Evolutionary conservation across 495 filamentous ascomycete species (phyloP), one percentile per base, ranked within the genome.

Genomic region (Trypethelium eluteriae): DNA sequence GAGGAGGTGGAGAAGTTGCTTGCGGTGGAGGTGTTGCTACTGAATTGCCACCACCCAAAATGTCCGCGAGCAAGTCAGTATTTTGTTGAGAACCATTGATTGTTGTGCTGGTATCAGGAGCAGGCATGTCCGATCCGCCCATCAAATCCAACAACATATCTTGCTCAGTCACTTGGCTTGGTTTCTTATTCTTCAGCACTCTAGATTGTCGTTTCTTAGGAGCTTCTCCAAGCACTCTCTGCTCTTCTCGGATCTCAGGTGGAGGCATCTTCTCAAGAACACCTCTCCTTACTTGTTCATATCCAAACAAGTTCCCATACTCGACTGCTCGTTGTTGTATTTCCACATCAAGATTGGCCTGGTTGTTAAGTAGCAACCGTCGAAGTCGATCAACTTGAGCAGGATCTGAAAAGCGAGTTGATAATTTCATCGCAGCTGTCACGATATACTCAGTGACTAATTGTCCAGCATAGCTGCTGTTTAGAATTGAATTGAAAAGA

Each of bases 241-340:
- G 92, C 73, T 93, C 89, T 75, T 98, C 94, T 64, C 92, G 91
- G 71, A 98, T 97, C 74, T 98, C 93, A 7, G 94, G 94, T 2
- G 93, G 85, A 12, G 94, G 94, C 94, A 98, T 98, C 74, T 92
- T 91, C 78, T 98, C 94, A 2, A 98, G 80, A 11, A 98, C 94
- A 62, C 94, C 94, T 53, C 84, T 83, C 38, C 93, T 87, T 65
- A 98, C 89, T 62, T 92, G 83, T 67, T 98, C 92, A 68, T 89
- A 92, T 1, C 84, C 85, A 70, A 98, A 97, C 14, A 98, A 82
- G 72, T 98, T 98, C 59, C 86, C 87, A 69, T 96, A 98, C 75
- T 98, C 94, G 16, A 96, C 93, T 11, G 92, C 88, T 72, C 94
- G 85, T 76, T 98, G 95, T 74, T 98, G 94, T 9, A 98, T 89